A percentile compares a stretch with the other conserved stretches of the same genome.
phyloP scores from a whole-genome alignment of 441 rosid genomes.

The Manihot esculenta region DNA sequence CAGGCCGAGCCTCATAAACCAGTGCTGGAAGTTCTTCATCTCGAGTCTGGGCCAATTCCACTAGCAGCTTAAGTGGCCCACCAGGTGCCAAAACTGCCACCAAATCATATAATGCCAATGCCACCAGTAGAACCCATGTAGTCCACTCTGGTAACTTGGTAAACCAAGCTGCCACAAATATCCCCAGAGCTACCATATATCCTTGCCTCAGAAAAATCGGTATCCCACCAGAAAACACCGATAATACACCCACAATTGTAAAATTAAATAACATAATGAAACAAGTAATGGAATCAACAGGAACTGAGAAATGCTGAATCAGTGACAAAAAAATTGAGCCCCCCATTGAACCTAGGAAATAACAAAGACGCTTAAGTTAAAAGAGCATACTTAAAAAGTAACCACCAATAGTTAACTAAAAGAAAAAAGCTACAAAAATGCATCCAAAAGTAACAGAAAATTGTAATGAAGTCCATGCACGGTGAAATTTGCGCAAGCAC shows the following conservation, averaged over 20 bases:
- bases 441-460: background rate
- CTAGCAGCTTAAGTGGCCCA: slow-evolving; percentile 92
- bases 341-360: slow-evolving; percentile 72
- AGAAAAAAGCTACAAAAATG: background rate
- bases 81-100: slow-evolving; percentile 95
- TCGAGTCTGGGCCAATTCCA: slow-evolving; percentile 82
- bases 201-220: slow-evolving; percentile 78
- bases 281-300: slow-evolving; percentile 76
- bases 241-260: slow-evolving; percentile 76
- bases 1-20: slow-evolving; percentile 92
- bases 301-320: slow-evolving; percentile 77
- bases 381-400: background rate
- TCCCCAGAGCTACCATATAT: slow-evolving; percentile 86
- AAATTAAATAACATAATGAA: slow-evolving; percentile 73
- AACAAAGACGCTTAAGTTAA: slow-evolving; percentile 3
- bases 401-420: background rate
- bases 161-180: slow-evolving; percentile 91
- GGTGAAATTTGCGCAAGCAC: background rate
- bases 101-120: slow-evolving; percentile 84
- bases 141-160: slow-evolving; percentile 96
- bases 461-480: background rate
- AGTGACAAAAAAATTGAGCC: slow-evolving; percentile 81
- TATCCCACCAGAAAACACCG: slow-evolving; percentile 70
- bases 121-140: slow-evolving; percentile 84
- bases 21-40: slow-evolving; percentile 95